A percentile compares a stretch with the other conserved stretches of the same genome.
phyloP scores from a whole-genome alignment of 306 rosid genomes.

The Purshia tridentata region DNA sequence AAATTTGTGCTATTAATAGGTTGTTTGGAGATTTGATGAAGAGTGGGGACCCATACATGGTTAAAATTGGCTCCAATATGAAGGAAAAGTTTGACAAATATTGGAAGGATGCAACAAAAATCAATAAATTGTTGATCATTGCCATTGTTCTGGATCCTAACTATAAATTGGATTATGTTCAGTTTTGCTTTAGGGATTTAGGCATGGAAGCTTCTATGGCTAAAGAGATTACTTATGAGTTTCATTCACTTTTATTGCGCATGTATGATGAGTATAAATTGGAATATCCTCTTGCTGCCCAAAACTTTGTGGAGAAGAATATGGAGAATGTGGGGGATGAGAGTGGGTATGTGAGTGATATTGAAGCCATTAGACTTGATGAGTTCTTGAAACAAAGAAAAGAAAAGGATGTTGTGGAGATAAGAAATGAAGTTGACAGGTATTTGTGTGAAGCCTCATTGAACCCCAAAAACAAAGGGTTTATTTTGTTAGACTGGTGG shows the following conservation, averaged over 20 bases:
- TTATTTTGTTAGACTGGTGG: constrained; percentile 1
- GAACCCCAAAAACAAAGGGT: background rate
- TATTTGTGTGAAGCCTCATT: background rate
- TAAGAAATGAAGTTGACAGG: background rate
- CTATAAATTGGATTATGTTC: constrained; percentile 1
- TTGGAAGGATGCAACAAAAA: background rate
- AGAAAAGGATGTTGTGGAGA: background rate
- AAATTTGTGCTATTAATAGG: background rate
- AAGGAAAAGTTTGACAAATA: constrained; percentile 12
- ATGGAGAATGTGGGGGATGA: background rate
- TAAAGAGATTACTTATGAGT: background rate
- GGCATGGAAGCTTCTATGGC: background rate
- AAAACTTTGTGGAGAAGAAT: background rate
- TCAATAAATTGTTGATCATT: background rate
- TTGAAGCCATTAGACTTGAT: background rate
- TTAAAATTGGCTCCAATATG: background rate
- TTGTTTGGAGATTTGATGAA: background rate
- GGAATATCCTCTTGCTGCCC: background rate
- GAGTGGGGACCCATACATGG: background rate
- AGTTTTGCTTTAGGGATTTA: background rate
- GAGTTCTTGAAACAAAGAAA: background rate
- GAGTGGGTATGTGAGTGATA: no score
- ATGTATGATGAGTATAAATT: background rate
- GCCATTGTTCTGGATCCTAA: background rate
- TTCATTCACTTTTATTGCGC: background rate